Evolutionary conservation across 2,329 filamentous ascomycete species (phyloP).

Genomic region (Pestalotiopsis sp.): DNA sequence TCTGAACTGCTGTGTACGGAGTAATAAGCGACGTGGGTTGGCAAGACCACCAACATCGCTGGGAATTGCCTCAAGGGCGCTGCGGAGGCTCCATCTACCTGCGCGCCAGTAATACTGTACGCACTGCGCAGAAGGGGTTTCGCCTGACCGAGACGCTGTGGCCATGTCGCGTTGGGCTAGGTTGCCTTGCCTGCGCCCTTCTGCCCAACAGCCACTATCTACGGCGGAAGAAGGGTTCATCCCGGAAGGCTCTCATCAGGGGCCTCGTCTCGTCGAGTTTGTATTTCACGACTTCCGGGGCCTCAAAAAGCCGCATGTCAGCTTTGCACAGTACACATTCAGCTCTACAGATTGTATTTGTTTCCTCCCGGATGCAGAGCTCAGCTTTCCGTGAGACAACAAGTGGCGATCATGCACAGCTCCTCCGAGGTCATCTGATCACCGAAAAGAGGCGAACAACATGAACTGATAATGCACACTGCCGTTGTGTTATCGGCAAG

Average conservation of each 20-base stretch:
- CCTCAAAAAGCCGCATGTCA: not conserved
- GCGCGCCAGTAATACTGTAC: not conserved
- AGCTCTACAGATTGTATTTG: not conserved
- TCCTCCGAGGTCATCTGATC: not conserved
- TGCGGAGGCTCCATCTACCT: no score
- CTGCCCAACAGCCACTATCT: not conserved
- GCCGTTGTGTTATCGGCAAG: not conserved
- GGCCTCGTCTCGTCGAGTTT: not conserved
- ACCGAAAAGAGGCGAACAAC: not conserved
- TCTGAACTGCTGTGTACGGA: no score
- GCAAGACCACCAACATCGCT: not conserved
- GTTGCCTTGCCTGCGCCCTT: not conserved
- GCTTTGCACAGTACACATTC: not conserved
- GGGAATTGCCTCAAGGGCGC: not conserved
- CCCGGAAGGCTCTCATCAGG: not conserved
- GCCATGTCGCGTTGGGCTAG: not conserved
- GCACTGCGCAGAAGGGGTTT: not conserved
- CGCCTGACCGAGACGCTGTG: not conserved
- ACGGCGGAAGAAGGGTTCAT: not conserved
- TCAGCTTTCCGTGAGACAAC: not conserved
- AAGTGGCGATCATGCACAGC: not conserved
- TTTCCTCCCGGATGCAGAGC: not conserved
- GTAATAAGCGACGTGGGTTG: not conserved
- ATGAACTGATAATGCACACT: not conserved
- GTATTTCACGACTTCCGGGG: not conserved